A percentile compares a stretch with the other conserved stretches of the same genome.
These are phyloP conservation scores for Zelopaecilomyces penicillatus DNA, from an alignment of 2,329 filamentous ascomycete genomes.

Conservation along the genomic window DNA sequence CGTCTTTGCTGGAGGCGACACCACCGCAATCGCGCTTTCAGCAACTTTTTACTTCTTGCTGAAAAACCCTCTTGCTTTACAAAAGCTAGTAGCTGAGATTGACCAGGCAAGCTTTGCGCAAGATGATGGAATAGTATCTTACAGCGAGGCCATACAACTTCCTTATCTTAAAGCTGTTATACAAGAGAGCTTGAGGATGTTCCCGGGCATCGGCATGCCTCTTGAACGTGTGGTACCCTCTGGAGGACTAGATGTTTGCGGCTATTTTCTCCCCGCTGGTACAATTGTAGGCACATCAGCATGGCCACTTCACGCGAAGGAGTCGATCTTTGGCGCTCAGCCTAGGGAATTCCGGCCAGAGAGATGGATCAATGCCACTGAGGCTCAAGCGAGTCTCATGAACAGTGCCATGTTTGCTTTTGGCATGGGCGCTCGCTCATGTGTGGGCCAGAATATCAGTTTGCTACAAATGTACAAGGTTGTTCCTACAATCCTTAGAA, in stretches of 20 bases:
- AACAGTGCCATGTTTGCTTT: constrained; percentile 43
- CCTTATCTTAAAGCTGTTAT: constrained; percentile 43
- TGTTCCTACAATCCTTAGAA: constrained; percentile 30
- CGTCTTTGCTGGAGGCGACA: constrained; percentile 59
- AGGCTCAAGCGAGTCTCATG: constrained; percentile 30
- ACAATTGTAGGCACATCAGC: constrained; percentile 32
- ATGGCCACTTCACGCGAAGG: constrained; percentile 41
- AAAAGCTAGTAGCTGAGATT: constrained; percentile 45
- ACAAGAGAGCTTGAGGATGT: constrained; percentile 36
- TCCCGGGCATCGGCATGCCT: constrained; percentile 37
- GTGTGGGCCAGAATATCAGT: constrained; percentile 60
- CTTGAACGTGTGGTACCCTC: constrained; percentile 9
- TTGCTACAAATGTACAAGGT: constrained; percentile 57
- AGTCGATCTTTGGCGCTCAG: constrained; percentile 48
- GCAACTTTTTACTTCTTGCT: constrained; percentile 55
- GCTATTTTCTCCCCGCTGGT: constrained; percentile 2
- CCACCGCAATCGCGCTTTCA: constrained; percentile 54
- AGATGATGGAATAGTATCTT: constrained; percentile 22
- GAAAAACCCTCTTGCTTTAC: constrained; percentile 36
- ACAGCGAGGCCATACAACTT: constrained; percentile 45
- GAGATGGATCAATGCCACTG: constrained; percentile 33
- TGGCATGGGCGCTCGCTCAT: constrained; percentile 62
- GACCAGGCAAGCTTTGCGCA: constrained; percentile 27
- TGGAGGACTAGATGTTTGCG: constrained; percentile 4
- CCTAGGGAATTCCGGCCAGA: constrained; percentile 48